phyloP scores from a whole-genome alignment of 208 protist species.

The Tritrichomonas foetus region DNA sequence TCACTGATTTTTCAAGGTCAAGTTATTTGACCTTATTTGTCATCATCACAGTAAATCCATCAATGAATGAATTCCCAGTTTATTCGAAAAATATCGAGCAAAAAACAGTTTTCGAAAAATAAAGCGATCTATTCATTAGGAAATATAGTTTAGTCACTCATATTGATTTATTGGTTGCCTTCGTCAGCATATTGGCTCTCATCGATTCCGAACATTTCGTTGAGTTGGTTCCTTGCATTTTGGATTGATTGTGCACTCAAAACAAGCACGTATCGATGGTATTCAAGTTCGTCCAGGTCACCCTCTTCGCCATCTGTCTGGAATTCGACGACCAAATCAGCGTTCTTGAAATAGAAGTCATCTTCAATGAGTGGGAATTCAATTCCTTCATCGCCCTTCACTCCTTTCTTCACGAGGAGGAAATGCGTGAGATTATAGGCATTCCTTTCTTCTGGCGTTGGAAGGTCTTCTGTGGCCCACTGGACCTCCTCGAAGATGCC shows the following conservation, averaged over 20 bases:
- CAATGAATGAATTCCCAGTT: too few species aligned
- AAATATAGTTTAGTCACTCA: too few species aligned
- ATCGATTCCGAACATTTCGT: neutral
- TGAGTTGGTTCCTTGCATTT: neutral
- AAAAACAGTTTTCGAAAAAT: too few species aligned
- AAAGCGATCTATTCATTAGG: too few species aligned
- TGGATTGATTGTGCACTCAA: neutral
- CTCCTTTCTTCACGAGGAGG: neutral
- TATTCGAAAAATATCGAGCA: too few species aligned
- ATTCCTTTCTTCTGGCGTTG: neutral
- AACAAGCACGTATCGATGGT: neutral
- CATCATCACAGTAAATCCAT: too few species aligned
- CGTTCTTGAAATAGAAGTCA: neutral
- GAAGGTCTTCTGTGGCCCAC: conserved; percentile 22
- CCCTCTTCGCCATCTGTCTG: conserved; percentile 1
- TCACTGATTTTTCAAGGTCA: too few species aligned
- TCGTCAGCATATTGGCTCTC: neutral
- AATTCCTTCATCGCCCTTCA: neutral
- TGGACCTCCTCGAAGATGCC: neutral
- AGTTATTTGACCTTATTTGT: too few species aligned
- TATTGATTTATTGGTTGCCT: too few species aligned
- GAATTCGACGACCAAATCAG: neutral
- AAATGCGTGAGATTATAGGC: neutral
- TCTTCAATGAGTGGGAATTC: conserved; percentile 1
- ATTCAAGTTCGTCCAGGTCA: neutral